These are phyloP conservation scores for Penicillium decumbens DNA, from an alignment of 2,329 filamentous ascomycete species.

Conservation along the genomic window DNA sequence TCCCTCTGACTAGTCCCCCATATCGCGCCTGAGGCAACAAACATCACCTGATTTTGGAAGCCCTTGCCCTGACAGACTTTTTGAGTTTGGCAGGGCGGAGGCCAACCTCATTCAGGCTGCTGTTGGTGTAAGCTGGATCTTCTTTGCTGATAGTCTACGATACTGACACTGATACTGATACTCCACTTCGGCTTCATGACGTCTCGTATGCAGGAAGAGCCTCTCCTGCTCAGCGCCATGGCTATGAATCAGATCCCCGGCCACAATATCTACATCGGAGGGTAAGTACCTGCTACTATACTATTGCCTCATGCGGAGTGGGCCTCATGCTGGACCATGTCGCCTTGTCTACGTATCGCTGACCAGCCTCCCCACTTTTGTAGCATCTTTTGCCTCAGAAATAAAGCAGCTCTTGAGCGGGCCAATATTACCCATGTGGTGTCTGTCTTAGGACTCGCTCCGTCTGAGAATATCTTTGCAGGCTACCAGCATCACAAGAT, in stretches of 20 bases:
- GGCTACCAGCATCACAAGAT: conserved; percentile 70
- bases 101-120: conserved; percentile 5
- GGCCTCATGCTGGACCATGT: conserved; percentile 9
- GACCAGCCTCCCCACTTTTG: conserved; percentile 2
- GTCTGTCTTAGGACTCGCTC: conserved; percentile 67
- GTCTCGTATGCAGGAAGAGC: neutral
- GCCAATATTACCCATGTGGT: conserved; percentile 83
- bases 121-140: neutral
- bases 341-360: neutral
- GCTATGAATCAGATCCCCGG: conserved; percentile 63
- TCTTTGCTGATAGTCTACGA: neutral
- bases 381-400: conserved; percentile 75
- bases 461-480: conserved; percentile 54
- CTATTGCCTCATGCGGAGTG: conserved; percentile 1
- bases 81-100: conserved; percentile 11
- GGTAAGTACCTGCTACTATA: conserved; percentile 49
- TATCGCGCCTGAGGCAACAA: neutral
- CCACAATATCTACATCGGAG: conserved; percentile 70
- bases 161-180: neutral
- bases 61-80: conserved; percentile 17
- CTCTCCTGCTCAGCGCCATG: conserved; percentile 20
- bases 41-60: conserved; percentile 7
- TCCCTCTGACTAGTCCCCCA: neutral
- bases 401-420: conserved; percentile 63
- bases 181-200: neutral